Evolutionary conservation across 805 yeast genomes (phyloP).

Genomic region (Saccharomycopsis synnaedendra): DNA sequence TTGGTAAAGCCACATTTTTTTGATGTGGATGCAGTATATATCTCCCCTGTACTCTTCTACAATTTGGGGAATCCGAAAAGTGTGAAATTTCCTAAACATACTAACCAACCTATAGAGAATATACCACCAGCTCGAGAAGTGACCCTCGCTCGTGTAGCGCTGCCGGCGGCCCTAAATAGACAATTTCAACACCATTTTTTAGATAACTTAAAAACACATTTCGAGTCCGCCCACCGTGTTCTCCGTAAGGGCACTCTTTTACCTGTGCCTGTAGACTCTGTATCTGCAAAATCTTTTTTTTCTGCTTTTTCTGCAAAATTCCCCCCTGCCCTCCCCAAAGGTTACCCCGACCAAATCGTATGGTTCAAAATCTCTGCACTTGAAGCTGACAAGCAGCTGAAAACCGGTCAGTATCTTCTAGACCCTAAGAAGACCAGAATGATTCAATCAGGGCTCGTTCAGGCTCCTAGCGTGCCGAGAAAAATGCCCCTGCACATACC

Average conservation of each 20-base stretch:
- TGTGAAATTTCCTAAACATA: background rate
- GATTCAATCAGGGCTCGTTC: slow-evolving; percentile 52
- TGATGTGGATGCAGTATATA: slow-evolving; percentile 29
- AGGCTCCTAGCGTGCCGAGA: slow-evolving; percentile 11
- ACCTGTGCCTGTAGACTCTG: slow-evolving; percentile 67
- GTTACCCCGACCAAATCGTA: slow-evolving; percentile 60
- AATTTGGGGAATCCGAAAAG: slow-evolving; percentile 31
- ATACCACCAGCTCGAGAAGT: slow-evolving; percentile 35
- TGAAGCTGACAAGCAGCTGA: slow-evolving; percentile 19
- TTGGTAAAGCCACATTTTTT: slow-evolving; percentile 52
- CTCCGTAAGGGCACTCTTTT: slow-evolving; percentile 57
- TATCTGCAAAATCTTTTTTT: slow-evolving; percentile 44
- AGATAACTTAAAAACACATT: slow-evolving; percentile 46
- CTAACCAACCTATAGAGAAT: background rate
- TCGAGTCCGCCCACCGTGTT: slow-evolving; percentile 47
- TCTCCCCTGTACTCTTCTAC: slow-evolving; percentile 52
- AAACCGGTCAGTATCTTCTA: slow-evolving; percentile 36
- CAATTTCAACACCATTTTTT: slow-evolving; percentile 50
- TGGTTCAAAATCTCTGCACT: slow-evolving; percentile 72
- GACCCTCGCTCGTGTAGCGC: slow-evolving; percentile 54
- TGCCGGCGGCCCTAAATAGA: slow-evolving; percentile 58
- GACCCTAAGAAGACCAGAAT: slow-evolving; percentile 61
- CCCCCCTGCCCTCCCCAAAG: slow-evolving; percentile 38
- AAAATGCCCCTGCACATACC: no score
- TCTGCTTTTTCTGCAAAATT: slow-evolving; percentile 19